A percentile compares a stretch with the other conserved stretches of the same genome.
Conservation (phyloP, 1,284 basidiomycete genomes). For the Stereum hirsutum region DNA sequence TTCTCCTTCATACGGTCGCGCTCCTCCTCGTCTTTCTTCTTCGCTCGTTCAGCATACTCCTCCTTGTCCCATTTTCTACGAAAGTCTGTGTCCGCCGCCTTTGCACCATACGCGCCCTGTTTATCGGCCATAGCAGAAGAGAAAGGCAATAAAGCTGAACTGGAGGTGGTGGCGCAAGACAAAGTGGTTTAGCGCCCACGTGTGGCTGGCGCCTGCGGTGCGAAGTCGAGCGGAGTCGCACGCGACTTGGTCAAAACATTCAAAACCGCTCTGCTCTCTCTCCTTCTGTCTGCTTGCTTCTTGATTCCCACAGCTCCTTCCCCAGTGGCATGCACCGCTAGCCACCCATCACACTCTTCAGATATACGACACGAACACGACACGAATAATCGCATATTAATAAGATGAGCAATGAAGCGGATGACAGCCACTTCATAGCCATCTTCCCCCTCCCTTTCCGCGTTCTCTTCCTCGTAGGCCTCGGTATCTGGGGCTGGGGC, state of each 20-base stretch:
- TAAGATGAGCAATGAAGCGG: conserved; percentile 14
- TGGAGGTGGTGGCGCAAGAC: background rate
- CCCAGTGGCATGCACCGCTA: too few species aligned
- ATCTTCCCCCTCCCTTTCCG: conserved; percentile 41
- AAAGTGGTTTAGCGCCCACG: too few species aligned
- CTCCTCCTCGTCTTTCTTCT: conserved; percentile 69
- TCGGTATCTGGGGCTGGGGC: conserved; percentile 76
- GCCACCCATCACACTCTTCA: too few species aligned
- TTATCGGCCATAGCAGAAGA: conserved; percentile 43
- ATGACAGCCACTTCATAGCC: conserved; percentile 21
- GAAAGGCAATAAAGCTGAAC: background rate
- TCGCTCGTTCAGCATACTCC: conserved; percentile 71
- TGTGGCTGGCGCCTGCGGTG: background rate
- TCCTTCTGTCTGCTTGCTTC: too few species aligned
- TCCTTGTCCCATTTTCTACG: conserved; percentile 84
- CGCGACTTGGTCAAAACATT: too few species aligned
- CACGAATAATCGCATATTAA: too few species aligned
- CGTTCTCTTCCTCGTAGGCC: conserved; percentile 60
- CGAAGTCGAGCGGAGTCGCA: background rate
- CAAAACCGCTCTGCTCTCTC: too few species aligned
- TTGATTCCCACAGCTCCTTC: too few species aligned
- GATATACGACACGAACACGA: too few species aligned
- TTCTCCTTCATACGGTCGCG: conserved; percentile 78
- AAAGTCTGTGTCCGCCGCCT: conserved; percentile 67
- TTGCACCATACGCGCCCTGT: conserved; percentile 48